A percentile compares a stretch with the other conserved stretches of the same genome.
Evolutionary conservation across 371 early-diverging fungal genomes (phyloP).

Genomic region (Mortierella sp.): DNA sequence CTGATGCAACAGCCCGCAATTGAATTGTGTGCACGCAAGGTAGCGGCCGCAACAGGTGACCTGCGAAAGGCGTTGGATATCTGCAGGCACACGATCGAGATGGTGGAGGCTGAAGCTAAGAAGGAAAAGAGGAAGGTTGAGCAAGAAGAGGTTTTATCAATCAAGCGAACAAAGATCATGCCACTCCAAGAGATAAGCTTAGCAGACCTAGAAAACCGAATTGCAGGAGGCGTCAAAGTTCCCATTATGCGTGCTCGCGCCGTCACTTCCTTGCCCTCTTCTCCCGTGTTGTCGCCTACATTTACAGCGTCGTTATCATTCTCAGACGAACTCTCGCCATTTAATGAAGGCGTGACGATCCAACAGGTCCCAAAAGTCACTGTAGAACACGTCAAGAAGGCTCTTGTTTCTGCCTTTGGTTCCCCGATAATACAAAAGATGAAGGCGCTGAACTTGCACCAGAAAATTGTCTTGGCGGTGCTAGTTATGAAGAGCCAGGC

Average conservation of each 20-base stretch:
- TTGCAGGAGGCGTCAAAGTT: constrained; percentile 19
- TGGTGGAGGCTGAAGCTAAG: constrained; percentile 77
- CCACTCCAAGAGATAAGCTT: constrained; percentile 36
- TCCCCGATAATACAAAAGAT: constrained; percentile 73
- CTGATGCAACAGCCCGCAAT: constrained; percentile 87
- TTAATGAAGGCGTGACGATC: constrained; percentile 4
- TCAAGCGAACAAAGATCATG: not conserved
- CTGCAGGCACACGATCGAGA: constrained; percentile 86
- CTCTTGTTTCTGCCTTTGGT: constrained; percentile 74
- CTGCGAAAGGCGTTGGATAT: constrained; percentile 92
- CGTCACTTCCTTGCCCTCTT: not conserved
- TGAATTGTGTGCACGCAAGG: constrained; percentile 95
- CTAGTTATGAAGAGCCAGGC: constrained; percentile 58
- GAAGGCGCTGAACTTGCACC: constrained; percentile 78
- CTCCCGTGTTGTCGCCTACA: not conserved
- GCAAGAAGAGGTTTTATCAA: not conserved
- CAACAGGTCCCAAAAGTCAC: constrained; percentile 75
- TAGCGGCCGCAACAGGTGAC: constrained; percentile 92
- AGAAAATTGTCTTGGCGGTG: constrained; percentile 79
- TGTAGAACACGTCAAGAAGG: constrained; percentile 82
- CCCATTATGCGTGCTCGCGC: not conserved
- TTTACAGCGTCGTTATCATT: not conserved
- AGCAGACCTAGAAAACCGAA: constrained; percentile 28
- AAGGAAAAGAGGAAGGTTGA: constrained; percentile 18
- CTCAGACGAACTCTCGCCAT: not conserved